Conservation (phyloP, 345 rosid species). For the Gossypium herbaceum region DNA sequence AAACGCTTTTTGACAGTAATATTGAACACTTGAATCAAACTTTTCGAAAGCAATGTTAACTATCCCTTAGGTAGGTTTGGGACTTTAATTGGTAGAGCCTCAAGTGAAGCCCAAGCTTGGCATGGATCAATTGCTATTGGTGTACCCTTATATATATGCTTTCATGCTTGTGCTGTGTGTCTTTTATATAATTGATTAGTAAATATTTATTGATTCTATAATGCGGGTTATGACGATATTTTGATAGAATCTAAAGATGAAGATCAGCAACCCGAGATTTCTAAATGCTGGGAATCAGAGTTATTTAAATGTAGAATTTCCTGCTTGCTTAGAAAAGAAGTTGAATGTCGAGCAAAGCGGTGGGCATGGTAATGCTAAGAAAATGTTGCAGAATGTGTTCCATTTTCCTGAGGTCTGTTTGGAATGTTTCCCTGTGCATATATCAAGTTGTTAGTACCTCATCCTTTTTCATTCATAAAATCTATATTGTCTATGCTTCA, state of each 20-base stretch:
- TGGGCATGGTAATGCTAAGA: constrained; percentile 28
- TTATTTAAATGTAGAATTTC: constrained; percentile 46
- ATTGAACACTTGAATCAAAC: too few relatives aligned
- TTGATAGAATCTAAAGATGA: constrained; percentile 91
- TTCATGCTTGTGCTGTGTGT: constrained; percentile 13
- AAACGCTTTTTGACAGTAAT: too few relatives aligned
- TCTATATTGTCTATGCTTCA: constrained; percentile 36
- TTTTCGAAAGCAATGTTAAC: too few relatives aligned
- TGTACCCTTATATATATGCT: constrained; percentile 5
- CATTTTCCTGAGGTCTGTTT: constrained; percentile 78
- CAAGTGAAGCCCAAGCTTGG: neutral
- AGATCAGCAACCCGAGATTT: constrained; percentile 78
- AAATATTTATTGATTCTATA: neutral
- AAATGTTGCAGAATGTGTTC: constrained; percentile 41
- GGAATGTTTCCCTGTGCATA: constrained; percentile 18
- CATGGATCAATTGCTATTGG: neutral
- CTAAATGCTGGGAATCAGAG: constrained; percentile 51
- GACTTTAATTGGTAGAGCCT: neutral
- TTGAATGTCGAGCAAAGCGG: constrained; percentile 28
- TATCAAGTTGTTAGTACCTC: constrained; percentile 14
- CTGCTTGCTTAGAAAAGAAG: constrained; percentile 67
- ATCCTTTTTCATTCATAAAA: constrained; percentile 15
- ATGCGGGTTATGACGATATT: constrained; percentile 10
- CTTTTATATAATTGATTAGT: neutral
- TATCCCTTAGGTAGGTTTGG: neutral